phyloP scores from a whole-genome alignment of 306 rosid species.

The Cicer cuneatum region DNA sequence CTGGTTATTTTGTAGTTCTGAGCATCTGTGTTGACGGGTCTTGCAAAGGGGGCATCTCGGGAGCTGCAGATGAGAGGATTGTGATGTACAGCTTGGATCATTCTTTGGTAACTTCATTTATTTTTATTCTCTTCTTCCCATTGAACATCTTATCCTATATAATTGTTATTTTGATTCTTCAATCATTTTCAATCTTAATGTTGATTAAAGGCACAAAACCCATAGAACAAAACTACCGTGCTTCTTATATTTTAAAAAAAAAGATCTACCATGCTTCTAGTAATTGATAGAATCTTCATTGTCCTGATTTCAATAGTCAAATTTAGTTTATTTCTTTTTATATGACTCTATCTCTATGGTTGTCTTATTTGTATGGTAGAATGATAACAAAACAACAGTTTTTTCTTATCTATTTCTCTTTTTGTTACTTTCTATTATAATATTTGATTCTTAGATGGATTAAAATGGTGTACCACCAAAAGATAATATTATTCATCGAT shows the following conservation, averaged over 20 bases:
- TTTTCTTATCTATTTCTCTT: not conserved
- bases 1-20: constrained; percentile 64
- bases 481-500: constrained; percentile 9
- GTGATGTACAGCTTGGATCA: constrained; percentile 79
- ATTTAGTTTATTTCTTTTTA: not conserved
- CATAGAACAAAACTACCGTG: not conserved
- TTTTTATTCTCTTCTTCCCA: constrained; percentile 21
- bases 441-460: constrained; percentile 1
- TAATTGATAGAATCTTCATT: not conserved
- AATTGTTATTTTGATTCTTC: constrained; percentile 3
- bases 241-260: not conserved
- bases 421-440: constrained; percentile 3
- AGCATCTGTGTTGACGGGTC: constrained; percentile 72
- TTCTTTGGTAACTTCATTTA: constrained; percentile 64
- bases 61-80: constrained; percentile 88
- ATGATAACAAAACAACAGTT: not conserved
- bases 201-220: not conserved
- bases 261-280: constrained; percentile 4
- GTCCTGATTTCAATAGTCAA: constrained; percentile 6
- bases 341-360: not conserved
- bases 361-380: constrained; percentile 2
- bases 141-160: constrained; percentile 19
- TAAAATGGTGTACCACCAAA: constrained; percentile 8
- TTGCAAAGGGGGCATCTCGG: constrained; percentile 88
- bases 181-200: constrained; percentile 9